Percentiles rank a stretch among this genome's conserved stretches.
These are phyloP conservation scores for Leccinum solheimii DNA, from an alignment of 1,284 basidiomycete genomes.

Conservation along the genomic window DNA sequence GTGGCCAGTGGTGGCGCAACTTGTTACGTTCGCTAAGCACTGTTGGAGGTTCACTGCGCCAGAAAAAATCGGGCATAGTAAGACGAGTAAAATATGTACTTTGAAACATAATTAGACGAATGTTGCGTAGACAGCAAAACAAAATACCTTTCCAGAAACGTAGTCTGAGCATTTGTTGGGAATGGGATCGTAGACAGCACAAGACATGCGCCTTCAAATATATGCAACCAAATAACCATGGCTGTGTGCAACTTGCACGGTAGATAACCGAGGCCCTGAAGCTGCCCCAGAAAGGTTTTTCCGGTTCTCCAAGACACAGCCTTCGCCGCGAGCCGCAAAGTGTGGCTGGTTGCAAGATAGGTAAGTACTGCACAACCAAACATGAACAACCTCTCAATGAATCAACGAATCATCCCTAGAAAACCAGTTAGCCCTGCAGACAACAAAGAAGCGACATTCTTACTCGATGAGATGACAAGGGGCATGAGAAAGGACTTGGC, in stretches of 20 bases:
- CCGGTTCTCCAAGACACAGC: background rate
- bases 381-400: background rate
- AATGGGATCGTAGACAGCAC: background rate
- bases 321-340: background rate
- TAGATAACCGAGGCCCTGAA: background rate
- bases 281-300: background rate
- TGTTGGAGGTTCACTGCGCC: constrained; percentile 7
- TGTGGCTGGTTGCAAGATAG: background rate
- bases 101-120: constrained; percentile 6
- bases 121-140: background rate
- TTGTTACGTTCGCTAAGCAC: constrained; percentile 11
- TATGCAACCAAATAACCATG: background rate
- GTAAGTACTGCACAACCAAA: background rate
- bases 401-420: background rate
- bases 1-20: constrained; percentile 10
- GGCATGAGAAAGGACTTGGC: background rate
- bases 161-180: constrained; percentile 4
- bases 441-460: background rate
- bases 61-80: background rate
- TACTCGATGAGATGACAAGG: background rate
- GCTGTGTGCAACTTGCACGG: background rate
- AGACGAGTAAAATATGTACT: constrained; percentile 9
- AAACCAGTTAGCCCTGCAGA: background rate
- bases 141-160: constrained; percentile 6
- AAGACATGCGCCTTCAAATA: background rate